Evolutionary conservation across 2,329 filamentous ascomycete genomes (phyloP).

Genomic region (Arthrobotrys sphaeroides): DNA sequence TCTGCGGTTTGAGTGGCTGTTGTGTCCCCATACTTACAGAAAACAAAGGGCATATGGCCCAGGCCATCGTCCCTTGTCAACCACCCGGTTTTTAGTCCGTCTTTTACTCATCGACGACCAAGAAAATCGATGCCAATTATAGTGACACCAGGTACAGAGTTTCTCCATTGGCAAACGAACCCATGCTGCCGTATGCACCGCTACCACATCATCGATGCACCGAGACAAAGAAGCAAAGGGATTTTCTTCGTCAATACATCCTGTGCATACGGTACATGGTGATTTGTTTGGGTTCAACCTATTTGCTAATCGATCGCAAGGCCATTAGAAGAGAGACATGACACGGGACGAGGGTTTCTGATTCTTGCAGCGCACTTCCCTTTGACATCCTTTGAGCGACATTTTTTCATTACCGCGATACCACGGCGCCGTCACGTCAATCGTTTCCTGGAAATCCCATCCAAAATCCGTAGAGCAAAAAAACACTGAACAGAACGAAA

Average conservation of each 20-base stretch:
- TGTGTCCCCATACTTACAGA: conserved; percentile 3
- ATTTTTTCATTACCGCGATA: conserved; percentile 38
- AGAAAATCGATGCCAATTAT: conserved; percentile 41
- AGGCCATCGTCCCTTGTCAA: conserved; percentile 10
- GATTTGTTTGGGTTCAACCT: background rate
- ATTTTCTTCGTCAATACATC: background rate
- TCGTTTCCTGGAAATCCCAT: background rate
- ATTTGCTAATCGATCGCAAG: background rate
- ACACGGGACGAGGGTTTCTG: background rate
- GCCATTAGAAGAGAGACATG: background rate
- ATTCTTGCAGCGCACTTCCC: background rate
- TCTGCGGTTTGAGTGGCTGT: conserved; percentile 33
- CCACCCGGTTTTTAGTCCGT: conserved; percentile 24
- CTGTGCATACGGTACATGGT: background rate
- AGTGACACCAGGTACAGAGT: conserved; percentile 49
- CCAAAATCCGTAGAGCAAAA: background rate
- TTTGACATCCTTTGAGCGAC: conserved; percentile 32
- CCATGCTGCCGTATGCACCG: conserved; percentile 26
- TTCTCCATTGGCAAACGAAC: conserved; percentile 28
- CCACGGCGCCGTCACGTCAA: conserved; percentile 23
- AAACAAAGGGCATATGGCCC: background rate
- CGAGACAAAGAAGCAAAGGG: conserved; percentile 14
- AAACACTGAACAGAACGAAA: background rate
- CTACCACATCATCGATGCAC: conserved; percentile 30
- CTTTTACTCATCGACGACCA: background rate